Evolutionary conservation across 306 rosid species (phyloP), one percentile per base, ranked within the genome.

Genomic region (Citrullus colocynthis): DNA sequence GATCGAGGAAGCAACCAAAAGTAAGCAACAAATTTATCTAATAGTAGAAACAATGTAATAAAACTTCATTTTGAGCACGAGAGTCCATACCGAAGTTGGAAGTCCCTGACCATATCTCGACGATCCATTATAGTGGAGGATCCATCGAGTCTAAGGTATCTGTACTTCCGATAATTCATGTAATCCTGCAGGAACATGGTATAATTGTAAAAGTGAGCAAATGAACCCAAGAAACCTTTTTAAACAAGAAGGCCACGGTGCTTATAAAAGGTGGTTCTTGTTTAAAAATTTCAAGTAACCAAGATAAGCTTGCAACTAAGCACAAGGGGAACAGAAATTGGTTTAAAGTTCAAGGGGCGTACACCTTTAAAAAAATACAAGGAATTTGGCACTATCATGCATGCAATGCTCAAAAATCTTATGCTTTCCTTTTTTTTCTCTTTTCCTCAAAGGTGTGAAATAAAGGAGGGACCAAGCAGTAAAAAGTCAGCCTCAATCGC

Each of bases 81-180:
- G 77, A 67, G 70, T 61, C 82, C 56, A 80, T 88, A 95, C 99
- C 99, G 89, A 74, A 81, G 90, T 87, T 95, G 99, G 80, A 92
- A 95, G 83, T 95, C 99, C 84, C 88, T 87, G 80, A 95, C 99
- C 98, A 95, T 95, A 86, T 95, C 99, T 84, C 97, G 87, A 30
- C 99, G 96, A 69, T 95, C 99, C 88, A 91, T 93, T 80, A 95
- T 92, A 71, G 97, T 82, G 37, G 99, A 92, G 15, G 99, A 95
- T 81, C 99, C 99, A 83, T 95, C 99, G 41, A 95, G 99, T 83
- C 99, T 86, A 59, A 92, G 93, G 85, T 92, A 95, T 79, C 69
- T 92, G 82, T 95, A 95, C 82, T 92, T 95, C 80, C 99, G 86
- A 30, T 95, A 95, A 86, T 92, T 95, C 99, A 95, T 95, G 85